Conservation (phyloP, 2,329 filamentous ascomycete species). For the Aureobasidium lini region DNA sequence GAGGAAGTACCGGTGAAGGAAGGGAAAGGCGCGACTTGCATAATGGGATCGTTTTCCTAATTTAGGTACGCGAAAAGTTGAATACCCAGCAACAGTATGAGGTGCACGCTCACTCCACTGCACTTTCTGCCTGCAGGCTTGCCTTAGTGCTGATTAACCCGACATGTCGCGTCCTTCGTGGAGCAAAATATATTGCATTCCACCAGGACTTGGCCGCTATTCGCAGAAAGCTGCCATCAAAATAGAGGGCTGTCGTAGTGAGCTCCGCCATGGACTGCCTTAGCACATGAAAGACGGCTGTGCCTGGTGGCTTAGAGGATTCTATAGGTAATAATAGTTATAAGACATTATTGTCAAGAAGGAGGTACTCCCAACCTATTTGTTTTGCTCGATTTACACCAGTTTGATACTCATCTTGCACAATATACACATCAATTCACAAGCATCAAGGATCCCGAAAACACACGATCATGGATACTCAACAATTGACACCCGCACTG, state of each 20-base stretch:
- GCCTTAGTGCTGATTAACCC: conserved; percentile 11
- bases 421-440: neutral
- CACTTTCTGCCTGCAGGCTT: neutral
- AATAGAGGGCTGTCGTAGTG: neutral
- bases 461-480: neutral
- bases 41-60: neutral
- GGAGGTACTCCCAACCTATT: neutral
- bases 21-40: neutral
- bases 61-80: neutral
- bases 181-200: conserved; percentile 11
- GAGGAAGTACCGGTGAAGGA: conserved; percentile 5
- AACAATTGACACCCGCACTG: neutral
- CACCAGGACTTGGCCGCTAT: neutral
- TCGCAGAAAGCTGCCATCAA: neutral
- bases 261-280: neutral
- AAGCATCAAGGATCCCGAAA: neutral
- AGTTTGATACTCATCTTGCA: too few species aligned
- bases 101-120: neutral
- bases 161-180: neutral
- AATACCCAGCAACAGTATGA: neutral
- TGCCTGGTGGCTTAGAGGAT: conserved; percentile 9
- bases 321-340: neutral
- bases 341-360: neutral
- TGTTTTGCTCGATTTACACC: neutral
- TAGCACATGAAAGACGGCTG: neutral